Evolutionary conservation across 805 yeast genomes (phyloP).

Genomic region (Starmerella powellii): DNA sequence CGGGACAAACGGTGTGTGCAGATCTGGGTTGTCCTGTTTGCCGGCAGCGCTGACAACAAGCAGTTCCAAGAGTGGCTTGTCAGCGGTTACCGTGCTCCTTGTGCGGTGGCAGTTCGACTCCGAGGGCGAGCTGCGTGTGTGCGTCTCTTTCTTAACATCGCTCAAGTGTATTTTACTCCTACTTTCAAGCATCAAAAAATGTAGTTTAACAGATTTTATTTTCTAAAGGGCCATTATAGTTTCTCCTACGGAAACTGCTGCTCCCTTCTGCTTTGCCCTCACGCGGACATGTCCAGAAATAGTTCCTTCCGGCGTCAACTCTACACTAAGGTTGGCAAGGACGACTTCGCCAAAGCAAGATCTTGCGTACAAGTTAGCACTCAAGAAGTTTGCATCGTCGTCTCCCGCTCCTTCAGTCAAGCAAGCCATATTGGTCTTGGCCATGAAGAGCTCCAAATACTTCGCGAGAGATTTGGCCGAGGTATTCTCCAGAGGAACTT

Average conservation of each 20-base stretch:
- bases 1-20: too few species aligned
- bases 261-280: conserved; percentile 94
- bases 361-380: conserved; percentile 86
- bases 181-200: background rate
- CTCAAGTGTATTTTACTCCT: background rate
- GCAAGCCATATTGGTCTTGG: conserved; percentile 86
- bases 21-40: too few species aligned
- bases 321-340: conserved; percentile 87
- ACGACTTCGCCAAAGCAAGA: conserved; percentile 97
- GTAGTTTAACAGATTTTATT: background rate
- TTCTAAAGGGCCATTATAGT: conserved; percentile 29
- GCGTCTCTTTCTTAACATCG: background rate
- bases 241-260: conserved; percentile 90
- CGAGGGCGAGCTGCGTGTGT: too few species aligned
- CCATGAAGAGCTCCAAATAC: conserved; percentile 62
- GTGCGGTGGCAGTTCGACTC: too few species aligned
- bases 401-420: conserved; percentile 79
- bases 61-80: too few species aligned
- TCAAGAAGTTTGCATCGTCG: conserved; percentile 49
- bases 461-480: conserved; percentile 53
- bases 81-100: too few species aligned
- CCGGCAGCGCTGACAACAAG: too few species aligned
- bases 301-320: conserved; percentile 47
- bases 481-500: conserved; percentile 53
- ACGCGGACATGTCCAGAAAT: conserved; percentile 91